Conservation (phyloP, 2,329 filamentous ascomycete genomes). For the Xylariaceae sp. region DNA sequence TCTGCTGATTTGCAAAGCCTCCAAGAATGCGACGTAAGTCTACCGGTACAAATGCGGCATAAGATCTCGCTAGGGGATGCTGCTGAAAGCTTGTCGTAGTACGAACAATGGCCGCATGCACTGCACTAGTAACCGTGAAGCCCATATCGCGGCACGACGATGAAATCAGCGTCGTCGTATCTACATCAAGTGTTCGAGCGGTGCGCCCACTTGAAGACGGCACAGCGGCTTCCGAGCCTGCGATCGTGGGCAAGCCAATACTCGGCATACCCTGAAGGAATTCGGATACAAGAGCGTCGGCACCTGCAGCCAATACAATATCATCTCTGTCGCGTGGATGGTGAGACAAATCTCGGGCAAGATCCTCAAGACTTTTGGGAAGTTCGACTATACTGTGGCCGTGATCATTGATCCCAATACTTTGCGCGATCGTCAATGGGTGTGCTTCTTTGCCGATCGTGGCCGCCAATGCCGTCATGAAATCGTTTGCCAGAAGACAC, state of each 20-base stretch:
- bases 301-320: conserved; percentile 7
- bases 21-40: conserved; percentile 15
- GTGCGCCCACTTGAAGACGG: conserved; percentile 7
- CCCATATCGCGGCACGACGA: conserved; percentile 7
- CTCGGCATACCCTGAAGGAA: conserved; percentile 17
- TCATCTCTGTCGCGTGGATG: no score
- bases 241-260: conserved; percentile 20
- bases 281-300: conserved; percentile 14
- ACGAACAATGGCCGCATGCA: conserved; percentile 22
- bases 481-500: background rate
- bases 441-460: background rate
- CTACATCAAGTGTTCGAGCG: conserved; percentile 3
- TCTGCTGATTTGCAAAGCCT: background rate
- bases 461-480: background rate
- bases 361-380: conserved; percentile 4
- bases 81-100: conserved; percentile 18
- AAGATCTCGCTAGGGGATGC: conserved; percentile 15
- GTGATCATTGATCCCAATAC: background rate
- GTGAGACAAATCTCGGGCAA: background rate
- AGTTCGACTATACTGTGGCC: background rate
- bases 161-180: conserved; percentile 7
- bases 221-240: conserved; percentile 1
- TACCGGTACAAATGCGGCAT: conserved; percentile 18
- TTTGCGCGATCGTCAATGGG: background rate
- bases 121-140: conserved; percentile 17